Evolutionary conservation across 78 protist species (phyloP).

Genomic region (Dictyostelium citrinum): DNA sequence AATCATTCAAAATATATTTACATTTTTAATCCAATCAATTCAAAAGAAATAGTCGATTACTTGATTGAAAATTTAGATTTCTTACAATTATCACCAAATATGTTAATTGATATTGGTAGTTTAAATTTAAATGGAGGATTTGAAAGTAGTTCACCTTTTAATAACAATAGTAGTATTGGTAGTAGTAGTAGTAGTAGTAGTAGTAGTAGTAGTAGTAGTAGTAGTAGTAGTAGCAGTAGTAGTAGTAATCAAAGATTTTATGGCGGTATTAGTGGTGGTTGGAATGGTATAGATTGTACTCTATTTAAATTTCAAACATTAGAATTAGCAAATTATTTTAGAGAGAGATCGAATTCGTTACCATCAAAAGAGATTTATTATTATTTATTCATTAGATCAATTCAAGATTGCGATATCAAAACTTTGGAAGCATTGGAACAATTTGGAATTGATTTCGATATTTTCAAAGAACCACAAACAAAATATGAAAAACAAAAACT

Average conservation of each 20-base stretch:
- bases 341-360: background rate
- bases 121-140: background rate
- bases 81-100: background rate
- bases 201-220: background rate
- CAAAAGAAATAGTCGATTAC: background rate
- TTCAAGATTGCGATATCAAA: background rate
- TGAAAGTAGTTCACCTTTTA: too few relatives aligned
- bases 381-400: background rate
- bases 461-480: background rate
- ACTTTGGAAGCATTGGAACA: background rate
- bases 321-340: background rate
- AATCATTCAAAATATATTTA: background rate
- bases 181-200: background rate
- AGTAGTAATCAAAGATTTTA: too few relatives aligned
- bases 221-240: too few relatives aligned
- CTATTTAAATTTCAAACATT: background rate
- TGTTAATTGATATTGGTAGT: background rate
- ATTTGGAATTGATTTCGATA: background rate
- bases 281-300: background rate
- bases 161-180: too few relatives aligned
- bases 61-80: background rate
- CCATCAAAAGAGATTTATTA: background rate
- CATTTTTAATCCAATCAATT: background rate
- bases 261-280: background rate
- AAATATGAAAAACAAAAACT: background rate